These are phyloP conservation scores for Pichiaceae sp. DNA, from an alignment of 1,139 yeast genomes.

Conservation along the genomic window DNA sequence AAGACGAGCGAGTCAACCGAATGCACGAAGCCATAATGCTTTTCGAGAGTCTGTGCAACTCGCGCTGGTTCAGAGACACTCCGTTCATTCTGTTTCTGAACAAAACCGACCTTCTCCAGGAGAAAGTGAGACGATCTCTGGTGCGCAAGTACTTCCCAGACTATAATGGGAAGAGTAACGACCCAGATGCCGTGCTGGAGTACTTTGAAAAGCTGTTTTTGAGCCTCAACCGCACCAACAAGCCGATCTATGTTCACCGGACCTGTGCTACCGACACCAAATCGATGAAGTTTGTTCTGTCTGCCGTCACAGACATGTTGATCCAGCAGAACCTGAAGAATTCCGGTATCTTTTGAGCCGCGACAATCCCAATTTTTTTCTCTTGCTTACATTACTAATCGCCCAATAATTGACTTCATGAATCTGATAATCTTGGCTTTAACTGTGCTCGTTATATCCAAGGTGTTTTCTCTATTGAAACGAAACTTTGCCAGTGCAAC, in stretches of 20 bases:
- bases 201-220: conserved; percentile 62
- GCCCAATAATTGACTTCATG: too few species aligned
- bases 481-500: neutral
- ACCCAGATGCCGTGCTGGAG: conserved; percentile 56
- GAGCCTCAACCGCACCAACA: conserved; percentile 52
- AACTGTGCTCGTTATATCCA: too few species aligned
- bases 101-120: conserved; percentile 74
- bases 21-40: conserved; percentile 85
- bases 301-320: conserved; percentile 89
- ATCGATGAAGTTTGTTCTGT: conserved; percentile 79
- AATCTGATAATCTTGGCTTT: too few species aligned
- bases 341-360: conserved; percentile 49
- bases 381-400: neutral
- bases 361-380: neutral
- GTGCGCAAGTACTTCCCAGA: conserved; percentile 67
- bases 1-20: conserved; percentile 81
- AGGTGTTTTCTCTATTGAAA: neutral
- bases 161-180: conserved; percentile 51
- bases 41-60: conserved; percentile 79
- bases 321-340: conserved; percentile 74
- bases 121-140: conserved; percentile 59
- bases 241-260: conserved; percentile 80
- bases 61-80: conserved; percentile 76
- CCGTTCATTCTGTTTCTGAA: conserved; percentile 86
- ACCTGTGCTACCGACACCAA: conserved; percentile 95